Evolutionary conservation across 306 rosid species (phyloP), one percentile per base, ranked within the genome.

Genomic region (Castanea crenata): DNA sequence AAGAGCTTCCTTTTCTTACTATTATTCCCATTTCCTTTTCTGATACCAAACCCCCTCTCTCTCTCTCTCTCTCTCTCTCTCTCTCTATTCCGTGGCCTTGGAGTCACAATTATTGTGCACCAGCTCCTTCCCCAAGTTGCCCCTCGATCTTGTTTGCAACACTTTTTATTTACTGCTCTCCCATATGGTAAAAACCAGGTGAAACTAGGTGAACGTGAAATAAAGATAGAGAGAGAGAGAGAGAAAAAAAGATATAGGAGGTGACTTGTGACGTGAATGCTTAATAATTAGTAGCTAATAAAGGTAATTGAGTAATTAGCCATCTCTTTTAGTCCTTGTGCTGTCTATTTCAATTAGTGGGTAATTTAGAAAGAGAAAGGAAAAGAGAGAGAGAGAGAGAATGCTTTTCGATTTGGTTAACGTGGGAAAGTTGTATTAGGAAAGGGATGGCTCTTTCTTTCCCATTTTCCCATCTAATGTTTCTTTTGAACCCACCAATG

Each of bases 331-430:
- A 73, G 82, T 79, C 74, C 73, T 83, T 76, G 79, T 84, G 83
- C 87, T 86, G 91, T 92, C 96, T 84, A 84, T 85, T 92, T 87
- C 92, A 87, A 86, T 89, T 87, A 79, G 73, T 73, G 92, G 91
- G 83, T 76, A 74, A 84, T 80, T 76, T 74, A 55, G 75, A 76
- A 35, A 51, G 76, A 54, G 80, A 8, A 8, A 8, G 46, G 46
- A 38, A 70, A 62, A 61, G 11, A 27, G 49, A 6, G 16, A 52
- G 79, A 77, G 82, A 71, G 46, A 51, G 54, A 83, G 84, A 63
- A 62, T 78, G 82, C 87, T 93, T 93, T 96, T 96, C 97, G 98
- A 93, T 96, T 90, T 96, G 82, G 90, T 92, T 91, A 96, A 96
- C 94, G 97, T 91, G 91, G 97, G 93, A 93, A 93, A 91, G 89